A percentile compares a stretch with the other conserved stretches of the same genome.
phyloP scores from a whole-genome alignment of 805 yeast species.

The Saccharomycopsis microspora region DNA sequence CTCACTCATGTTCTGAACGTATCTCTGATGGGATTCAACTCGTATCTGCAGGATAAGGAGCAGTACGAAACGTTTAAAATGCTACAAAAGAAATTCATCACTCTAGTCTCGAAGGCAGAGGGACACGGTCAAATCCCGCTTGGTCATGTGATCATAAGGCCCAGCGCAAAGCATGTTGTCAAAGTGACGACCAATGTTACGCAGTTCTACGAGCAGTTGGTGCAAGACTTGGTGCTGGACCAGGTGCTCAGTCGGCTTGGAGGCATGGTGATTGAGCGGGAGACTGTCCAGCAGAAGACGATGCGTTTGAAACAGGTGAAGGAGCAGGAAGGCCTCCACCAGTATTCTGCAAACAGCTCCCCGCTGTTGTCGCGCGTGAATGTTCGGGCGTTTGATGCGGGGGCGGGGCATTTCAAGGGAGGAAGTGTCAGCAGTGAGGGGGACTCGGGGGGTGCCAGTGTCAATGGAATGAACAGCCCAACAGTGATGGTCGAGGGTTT shows the following conservation, averaged over 20 bases:
- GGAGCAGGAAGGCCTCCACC: conserved; percentile 10
- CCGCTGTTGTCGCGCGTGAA: conserved; percentile 11
- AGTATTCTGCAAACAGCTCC: conserved; percentile 1
- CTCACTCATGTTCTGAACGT: conserved; percentile 14
- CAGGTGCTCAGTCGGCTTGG: neutral
- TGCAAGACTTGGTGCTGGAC: conserved; percentile 7
- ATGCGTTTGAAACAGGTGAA: conserved; percentile 3
- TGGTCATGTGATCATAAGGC: conserved; percentile 19
- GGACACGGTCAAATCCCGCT: conserved; percentile 18
- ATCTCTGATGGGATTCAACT: conserved; percentile 7
- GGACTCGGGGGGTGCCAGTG: neutral
- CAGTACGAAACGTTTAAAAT: conserved; percentile 5
- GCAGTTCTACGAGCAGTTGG: conserved; percentile 5
- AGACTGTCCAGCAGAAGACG: conserved; percentile 4
- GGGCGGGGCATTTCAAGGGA: neutral
- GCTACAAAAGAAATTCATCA: conserved; percentile 7
- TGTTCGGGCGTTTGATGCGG: conserved; percentile 2
- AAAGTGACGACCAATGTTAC: neutral
- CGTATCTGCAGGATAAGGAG: neutral
- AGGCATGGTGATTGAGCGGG: conserved; percentile 4
- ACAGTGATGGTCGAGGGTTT: conserved; percentile 17
- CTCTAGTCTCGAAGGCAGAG: conserved; percentile 2
- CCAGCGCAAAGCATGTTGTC: neutral
- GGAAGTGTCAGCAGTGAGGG: neutral
- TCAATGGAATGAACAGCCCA: conserved; percentile 4